A percentile compares a stretch with the other conserved stretches of the same genome.
Conservation (phyloP, 176 grass and related monocot genomes). For the Aechmea fasciata region DNA sequence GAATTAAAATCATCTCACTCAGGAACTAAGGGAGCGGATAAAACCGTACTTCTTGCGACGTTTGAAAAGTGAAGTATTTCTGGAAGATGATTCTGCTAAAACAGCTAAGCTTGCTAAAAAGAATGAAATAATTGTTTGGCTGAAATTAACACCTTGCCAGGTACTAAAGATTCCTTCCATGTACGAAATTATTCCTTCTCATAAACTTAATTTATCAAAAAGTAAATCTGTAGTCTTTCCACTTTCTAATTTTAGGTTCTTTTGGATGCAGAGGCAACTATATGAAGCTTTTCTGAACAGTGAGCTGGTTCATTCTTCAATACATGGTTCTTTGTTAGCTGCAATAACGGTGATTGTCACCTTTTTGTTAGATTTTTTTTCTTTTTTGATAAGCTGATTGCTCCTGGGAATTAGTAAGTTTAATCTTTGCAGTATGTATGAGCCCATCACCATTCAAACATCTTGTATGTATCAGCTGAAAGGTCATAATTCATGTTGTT, state of each 20-base stretch:
- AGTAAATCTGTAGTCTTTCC: neutral
- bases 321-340: constrained; percentile 49
- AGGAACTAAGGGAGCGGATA: constrained; percentile 83
- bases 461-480: too few relatives aligned
- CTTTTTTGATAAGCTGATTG: constrained; percentile 6
- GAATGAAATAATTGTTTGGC: constrained; percentile 80
- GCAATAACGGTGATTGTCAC: constrained; percentile 59
- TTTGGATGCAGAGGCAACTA: constrained; percentile 57
- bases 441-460: too few relatives aligned
- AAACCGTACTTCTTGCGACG: constrained; percentile 80
- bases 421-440: neutral
- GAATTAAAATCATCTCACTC: neutral
- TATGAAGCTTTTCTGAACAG: constrained; percentile 95
- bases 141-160: constrained; percentile 73
- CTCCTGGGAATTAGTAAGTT: neutral
- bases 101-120: constrained; percentile 51
- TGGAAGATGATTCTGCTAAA: constrained; percentile 24
- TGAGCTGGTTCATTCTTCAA: constrained; percentile 53
- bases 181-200: neutral
- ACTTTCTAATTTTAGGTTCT: neutral
- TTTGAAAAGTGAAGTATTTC: constrained; percentile 78
- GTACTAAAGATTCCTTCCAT: constrained; percentile 21
- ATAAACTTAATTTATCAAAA: neutral
- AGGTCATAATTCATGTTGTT: too few relatives aligned
- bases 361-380: neutral